These are phyloP conservation scores for Coniferiporia weirii DNA, from an alignment of 1,284 basidiomycete genomes.

Conservation along the genomic window DNA sequence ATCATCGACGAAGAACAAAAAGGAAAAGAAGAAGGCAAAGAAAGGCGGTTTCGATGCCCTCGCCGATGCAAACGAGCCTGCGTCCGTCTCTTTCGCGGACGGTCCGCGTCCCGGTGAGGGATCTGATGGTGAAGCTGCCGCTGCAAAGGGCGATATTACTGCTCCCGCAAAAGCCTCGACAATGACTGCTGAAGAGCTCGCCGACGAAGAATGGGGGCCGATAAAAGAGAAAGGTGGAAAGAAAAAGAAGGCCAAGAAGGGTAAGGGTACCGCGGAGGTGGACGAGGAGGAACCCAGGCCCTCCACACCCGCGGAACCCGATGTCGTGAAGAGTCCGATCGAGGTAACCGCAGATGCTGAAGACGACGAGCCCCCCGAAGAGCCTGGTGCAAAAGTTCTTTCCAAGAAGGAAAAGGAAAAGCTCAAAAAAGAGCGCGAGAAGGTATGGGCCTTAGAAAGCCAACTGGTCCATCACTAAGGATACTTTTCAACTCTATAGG, in stretches of 20 bases:
- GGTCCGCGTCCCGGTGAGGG: constrained; percentile 31
- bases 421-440: constrained; percentile 91
- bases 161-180: constrained; percentile 39
- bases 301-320: background rate
- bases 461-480: background rate
- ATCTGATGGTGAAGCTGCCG: constrained; percentile 32
- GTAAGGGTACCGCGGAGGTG: constrained; percentile 29
- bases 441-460: constrained; percentile 42
- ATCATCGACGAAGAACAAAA: constrained; percentile 48
- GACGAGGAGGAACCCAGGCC: constrained; percentile 2
- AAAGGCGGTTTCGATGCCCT: constrained; percentile 16
- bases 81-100: constrained; percentile 31
- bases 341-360: constrained; percentile 33
- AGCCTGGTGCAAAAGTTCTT: constrained; percentile 52
- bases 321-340: constrained; percentile 20
- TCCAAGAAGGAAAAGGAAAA: constrained; percentile 93
- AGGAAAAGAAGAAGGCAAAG: constrained; percentile 62
- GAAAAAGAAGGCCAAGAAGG: constrained; percentile 51
- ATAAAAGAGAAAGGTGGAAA: constrained; percentile 44
- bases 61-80: constrained; percentile 23
- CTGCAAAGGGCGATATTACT: constrained; percentile 32
- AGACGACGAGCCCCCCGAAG: constrained; percentile 41
- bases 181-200: constrained; percentile 59
- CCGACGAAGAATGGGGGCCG: constrained; percentile 65
- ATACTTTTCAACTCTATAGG: constrained; percentile 41